Base-by-base conservation (phyloP, 306 rosid genomes). In the Abrus precatorius region DNA sequence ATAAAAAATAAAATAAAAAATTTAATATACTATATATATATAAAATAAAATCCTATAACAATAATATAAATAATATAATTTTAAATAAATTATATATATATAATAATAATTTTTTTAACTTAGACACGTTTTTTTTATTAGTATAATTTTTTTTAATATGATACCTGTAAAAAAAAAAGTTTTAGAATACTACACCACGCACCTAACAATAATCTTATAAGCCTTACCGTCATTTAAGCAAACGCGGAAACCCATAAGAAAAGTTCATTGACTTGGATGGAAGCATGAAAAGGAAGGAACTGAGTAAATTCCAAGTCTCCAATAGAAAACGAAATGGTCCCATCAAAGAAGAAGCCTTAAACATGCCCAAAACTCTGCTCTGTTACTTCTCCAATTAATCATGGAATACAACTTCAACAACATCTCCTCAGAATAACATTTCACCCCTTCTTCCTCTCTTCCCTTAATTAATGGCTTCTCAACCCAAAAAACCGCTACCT, bases 391-490 rank as follows among this genome's bases (percentile, higher is more conserved):
- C 20, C 20, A 20, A 20, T 20, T 20, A 20, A 20, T 38, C 13
- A 36, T 28, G 80, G 54, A 8, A 20, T 20, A 60, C 9, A 50
- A 48, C 56, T 20, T 20, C 0, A 20, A 20, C 20, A 20, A 20
- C 20, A 20, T 20, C 20, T 20, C 20, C 20, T 20, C 20, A 20
- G 20, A 20, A 20, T 20, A 20, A 38, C 2, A 38, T 45, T 64
- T 20, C 72, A 14, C 60, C 32, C 28, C 57, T 74, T 54, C 55
- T 54, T 59, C 3, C 40, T 36, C 4, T 4, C 40, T 36, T 0
- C 40, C 4, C 67, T 82, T 61, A 41, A 2, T 2, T 29, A 2
- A 87, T 80, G 86, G 75, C n/a, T 36, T 47, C 77, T 53, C 27
- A 38, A 67, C 65, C 53, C 13, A 67, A 75, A 78, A 77, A 74